Evolutionary conservation across 768 basidiomycete species (phyloP).

Genomic region (Russula lepida): DNA sequence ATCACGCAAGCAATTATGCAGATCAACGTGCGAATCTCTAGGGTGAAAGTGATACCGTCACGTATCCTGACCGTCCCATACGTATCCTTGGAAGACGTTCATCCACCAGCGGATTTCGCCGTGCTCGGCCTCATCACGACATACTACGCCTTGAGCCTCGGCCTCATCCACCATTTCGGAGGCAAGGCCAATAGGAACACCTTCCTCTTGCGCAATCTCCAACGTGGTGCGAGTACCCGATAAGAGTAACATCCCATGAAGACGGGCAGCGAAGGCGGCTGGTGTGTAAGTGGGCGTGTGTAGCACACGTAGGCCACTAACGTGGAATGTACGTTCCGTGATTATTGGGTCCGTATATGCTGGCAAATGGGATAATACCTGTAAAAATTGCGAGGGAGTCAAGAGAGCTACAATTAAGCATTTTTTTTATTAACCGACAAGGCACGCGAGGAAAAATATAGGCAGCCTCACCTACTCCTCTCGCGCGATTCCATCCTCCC

Average conservation of each 20-base stretch:
- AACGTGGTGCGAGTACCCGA: constrained; percentile 42
- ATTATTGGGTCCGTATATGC: constrained; percentile 60
- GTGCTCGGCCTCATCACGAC: constrained; percentile 67
- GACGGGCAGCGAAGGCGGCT: constrained; percentile 57
- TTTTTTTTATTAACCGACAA: background rate
- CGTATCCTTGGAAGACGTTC: constrained; percentile 58
- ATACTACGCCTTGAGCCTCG: constrained; percentile 62
- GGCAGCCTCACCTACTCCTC: constrained; percentile 68
- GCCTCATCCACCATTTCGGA: constrained; percentile 71
- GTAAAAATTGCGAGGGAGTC: constrained; percentile 79
- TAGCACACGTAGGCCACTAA: constrained; percentile 70
- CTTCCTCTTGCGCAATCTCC: constrained; percentile 65
- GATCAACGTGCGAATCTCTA: background rate
- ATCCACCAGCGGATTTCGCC: constrained; percentile 66
- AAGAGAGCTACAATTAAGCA: constrained; percentile 56
- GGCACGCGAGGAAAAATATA: background rate
- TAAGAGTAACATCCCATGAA: constrained; percentile 41
- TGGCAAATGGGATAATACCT: constrained; percentile 61
- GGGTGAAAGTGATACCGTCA: background rate
- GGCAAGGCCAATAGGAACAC: constrained; percentile 62
- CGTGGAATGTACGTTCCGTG: constrained; percentile 50
- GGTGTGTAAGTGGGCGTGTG: constrained; percentile 74
- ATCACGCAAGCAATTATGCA: background rate
- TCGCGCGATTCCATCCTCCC: constrained; percentile 91
- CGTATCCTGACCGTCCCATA: constrained; percentile 59